Evolutionary conservation across 2,329 filamentous ascomycete species (phyloP), one percentile per base, ranked within the genome.

Genomic region (Fusarium sp.): DNA sequence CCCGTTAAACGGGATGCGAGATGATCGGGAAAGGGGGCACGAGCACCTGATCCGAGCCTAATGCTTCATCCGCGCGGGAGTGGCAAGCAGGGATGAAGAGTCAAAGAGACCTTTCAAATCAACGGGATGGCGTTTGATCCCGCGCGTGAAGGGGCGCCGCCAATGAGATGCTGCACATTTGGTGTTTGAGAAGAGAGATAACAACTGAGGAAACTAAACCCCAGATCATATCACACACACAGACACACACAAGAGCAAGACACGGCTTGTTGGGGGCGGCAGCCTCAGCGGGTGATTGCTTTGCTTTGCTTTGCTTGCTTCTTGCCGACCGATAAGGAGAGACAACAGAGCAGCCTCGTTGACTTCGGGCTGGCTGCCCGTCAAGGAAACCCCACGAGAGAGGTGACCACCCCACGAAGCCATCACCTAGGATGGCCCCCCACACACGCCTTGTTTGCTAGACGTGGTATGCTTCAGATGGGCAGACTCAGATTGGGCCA

Each of bases 21-120:
- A 73, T 73, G 56, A 71, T 62, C 71, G 71, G 67, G 71, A 73
- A 69, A 22, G 44, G 44, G 44, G 44, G 22, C 22, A 64, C 56
- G 68, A 71, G 71, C 63, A 71, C 70, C 56, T 73, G 70, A 73
- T 55, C 71, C 71, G 71, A 64, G 67, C 71, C 71, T 67, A 73
- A 73, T 71, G 56, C 59, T 64, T 29, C 53, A 55, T 27, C 57
- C 51, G 69, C 51, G 69, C 56, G 69, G 55, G 69, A 71, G 56
- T 40, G 70, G 51, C 31, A 27, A 20, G 35, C 38, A 62, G 33
- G 53, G 53, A 22, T 33, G 36, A 38, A 17, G 4, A 36, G 16
- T 38, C 16, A 35, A 17, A 17, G 36, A 38, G 17, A 6, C 27
- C 51, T 71, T 62, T 62, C 38, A 27, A 27, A 40, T 35, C 61